phyloP scores from a whole-genome alignment of 2,329 filamentous ascomycete species.

The Sporothrix euskadiensis region DNA sequence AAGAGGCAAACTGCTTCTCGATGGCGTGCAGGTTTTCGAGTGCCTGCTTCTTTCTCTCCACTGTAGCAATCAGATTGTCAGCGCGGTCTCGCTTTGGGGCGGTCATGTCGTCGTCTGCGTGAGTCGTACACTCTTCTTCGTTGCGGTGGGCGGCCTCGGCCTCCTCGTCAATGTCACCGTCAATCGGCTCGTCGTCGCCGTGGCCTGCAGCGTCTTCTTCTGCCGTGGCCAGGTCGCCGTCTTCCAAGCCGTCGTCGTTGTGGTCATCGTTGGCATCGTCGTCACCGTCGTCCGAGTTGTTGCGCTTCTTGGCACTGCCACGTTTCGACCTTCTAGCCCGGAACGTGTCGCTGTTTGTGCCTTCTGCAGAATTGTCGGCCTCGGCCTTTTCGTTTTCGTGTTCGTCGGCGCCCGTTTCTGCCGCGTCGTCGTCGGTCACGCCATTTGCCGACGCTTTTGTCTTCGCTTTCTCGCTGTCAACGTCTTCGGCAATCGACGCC shows the following conservation, averaged over 20 bases:
- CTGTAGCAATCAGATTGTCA: slow-evolving; percentile 46
- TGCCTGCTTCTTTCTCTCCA: slow-evolving; percentile 75
- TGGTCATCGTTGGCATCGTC: slow-evolving; percentile 22
- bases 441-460: slow-evolving; percentile 37
- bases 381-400: slow-evolving; percentile 24
- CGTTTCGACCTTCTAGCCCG: slow-evolving; percentile 47
- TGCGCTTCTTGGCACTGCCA: slow-evolving; percentile 37
- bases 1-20: slow-evolving; percentile 83
- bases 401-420: slow-evolving; percentile 35
- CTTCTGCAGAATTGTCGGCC: slow-evolving; percentile 36
- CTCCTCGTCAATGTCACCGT: slow-evolving; percentile 61
- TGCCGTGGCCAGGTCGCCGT: slow-evolving; percentile 40
- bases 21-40: slow-evolving; percentile 77
- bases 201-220: slow-evolving; percentile 46
- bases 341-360: slow-evolving; percentile 40
- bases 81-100: background rate
- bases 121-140: slow-evolving; percentile 62
- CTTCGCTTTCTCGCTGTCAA: slow-evolving; percentile 32
- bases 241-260: slow-evolving; percentile 26
- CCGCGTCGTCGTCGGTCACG: slow-evolving; percentile 45
- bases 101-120: background rate
- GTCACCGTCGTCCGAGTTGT: slow-evolving; percentile 35
- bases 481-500: background rate
- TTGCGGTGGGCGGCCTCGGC: slow-evolving; percentile 60
- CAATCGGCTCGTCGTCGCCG: slow-evolving; percentile 56